phyloP scores from a whole-genome alignment of 495 filamentous ascomycete genomes.

The Baudoinia panamericana region DNA sequence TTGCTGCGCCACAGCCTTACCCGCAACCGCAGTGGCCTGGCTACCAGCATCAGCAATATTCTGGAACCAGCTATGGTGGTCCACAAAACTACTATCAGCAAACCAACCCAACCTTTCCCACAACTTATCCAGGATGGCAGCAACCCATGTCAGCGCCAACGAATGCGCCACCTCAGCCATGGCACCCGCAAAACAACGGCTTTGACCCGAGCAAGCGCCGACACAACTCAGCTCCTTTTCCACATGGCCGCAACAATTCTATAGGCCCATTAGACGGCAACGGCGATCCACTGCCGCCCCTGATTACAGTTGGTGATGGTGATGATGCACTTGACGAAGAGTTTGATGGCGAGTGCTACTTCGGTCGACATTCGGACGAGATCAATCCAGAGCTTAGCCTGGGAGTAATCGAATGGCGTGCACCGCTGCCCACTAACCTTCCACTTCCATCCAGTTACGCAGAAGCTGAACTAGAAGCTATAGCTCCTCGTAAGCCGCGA shows the following conservation, averaged over 20 bases:
- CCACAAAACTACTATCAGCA: conserved; percentile 3
- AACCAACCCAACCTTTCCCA: neutral
- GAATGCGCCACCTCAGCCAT: conserved; percentile 2
- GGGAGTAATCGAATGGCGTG: conserved; percentile 28
- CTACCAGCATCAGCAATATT: conserved; percentile 11
- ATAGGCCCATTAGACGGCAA: conserved; percentile 12
- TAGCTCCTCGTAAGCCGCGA: conserved; percentile 18
- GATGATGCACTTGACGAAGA: conserved; percentile 25
- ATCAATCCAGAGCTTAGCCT: conserved; percentile 28
- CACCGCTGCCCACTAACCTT: conserved; percentile 25
- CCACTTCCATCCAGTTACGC: conserved; percentile 26
- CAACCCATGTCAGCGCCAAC: neutral
- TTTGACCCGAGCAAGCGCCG: neutral
- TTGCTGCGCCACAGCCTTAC: conserved; percentile 18
- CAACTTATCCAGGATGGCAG: neutral
- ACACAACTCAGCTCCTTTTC: conserved; percentile 2
- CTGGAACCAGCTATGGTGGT: conserved; percentile 1
- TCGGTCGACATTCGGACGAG: conserved; percentile 25
- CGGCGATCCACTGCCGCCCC: conserved; percentile 11
- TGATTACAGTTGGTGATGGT: conserved; percentile 2
- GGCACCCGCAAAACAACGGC: neutral
- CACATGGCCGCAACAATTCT: neutral
- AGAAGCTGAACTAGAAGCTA: conserved; percentile 27
- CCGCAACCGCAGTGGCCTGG: conserved; percentile 11
- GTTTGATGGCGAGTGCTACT: conserved; percentile 26